Evolutionary conservation across 371 early-diverging fungal genomes (phyloP), one percentile per base, ranked within the genome.

Genomic region (Blakeslea trispora): DNA sequence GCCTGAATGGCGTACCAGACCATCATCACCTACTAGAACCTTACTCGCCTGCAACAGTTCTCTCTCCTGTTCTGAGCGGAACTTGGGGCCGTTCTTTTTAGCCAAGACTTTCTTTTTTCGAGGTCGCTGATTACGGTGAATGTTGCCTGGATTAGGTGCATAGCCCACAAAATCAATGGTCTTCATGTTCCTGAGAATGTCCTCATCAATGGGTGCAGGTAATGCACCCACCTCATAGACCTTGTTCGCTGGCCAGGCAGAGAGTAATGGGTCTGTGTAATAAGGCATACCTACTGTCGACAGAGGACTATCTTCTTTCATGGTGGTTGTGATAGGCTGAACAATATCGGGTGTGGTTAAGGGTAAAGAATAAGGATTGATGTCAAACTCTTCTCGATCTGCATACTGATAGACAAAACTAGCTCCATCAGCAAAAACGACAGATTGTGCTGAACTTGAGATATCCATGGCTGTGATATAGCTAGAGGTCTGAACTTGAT

Each of bases 91-190:
- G 39, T 89, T 81, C 19, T 59, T 61, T 47, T 70, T 76, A 32
- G 64, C 50, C 21, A 74, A 43, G 3, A 55, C 61, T 34, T 64
- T 70, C 35, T 75, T 77, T 46, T 77, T 74, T 5, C 71, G 69
- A n/a, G 79, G 61, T 1, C 81, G 80, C 61, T 94, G 94, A 69
- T 95, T 96, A 24, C 97, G 79, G 32, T 75, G 79, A 22, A 81
- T 73, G 17, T 78, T 82, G 8, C 90, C 88, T 1, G 92, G 91
- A 55, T 93, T 94, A 22, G 89, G 89, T 18, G 94, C 93, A 59
- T 93, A 93, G 0, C 95, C 97, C 5, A 96, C 94, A 77, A 90
- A 93, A 59, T 92, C 94, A 59, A 88, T 89, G 67, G 84, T 88
- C 68, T 93, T 93, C 70, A 93, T 89, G 50, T 85, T 86, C 39